phyloP scores from a whole-genome alignment of 345 rosid genomes.

The Acer negundo region DNA sequence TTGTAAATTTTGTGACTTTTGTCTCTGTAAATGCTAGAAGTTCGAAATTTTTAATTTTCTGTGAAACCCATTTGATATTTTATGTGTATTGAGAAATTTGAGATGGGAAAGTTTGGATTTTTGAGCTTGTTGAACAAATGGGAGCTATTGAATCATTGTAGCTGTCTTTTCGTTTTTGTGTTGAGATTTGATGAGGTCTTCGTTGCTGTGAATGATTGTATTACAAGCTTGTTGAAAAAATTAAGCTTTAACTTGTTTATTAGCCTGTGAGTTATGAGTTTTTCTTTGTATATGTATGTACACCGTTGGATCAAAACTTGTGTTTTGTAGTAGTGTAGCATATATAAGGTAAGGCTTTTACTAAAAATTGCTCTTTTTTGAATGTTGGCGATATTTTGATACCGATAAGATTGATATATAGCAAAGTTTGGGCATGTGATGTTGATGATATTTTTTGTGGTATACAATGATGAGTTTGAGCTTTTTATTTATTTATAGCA shows the following conservation, averaged over 20 bases:
- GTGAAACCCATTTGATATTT: neutral
- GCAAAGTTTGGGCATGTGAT: neutral
- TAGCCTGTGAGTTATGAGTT: neutral
- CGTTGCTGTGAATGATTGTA: neutral
- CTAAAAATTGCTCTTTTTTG: neutral
- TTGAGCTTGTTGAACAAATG: neutral
- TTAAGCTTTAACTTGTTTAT: conserved; percentile 3
- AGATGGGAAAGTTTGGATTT: neutral
- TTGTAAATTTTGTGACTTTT: neutral
- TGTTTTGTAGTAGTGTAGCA: neutral
- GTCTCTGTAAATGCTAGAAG: neutral
- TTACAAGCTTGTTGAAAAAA: neutral
- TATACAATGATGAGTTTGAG: neutral
- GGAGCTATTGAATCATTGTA: neutral
- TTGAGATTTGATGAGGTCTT: neutral
- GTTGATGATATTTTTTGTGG: neutral
- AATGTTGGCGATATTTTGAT: conserved; percentile 7
- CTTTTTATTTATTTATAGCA: neutral
- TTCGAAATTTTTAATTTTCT: neutral
- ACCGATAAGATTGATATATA: neutral
- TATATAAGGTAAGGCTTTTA: neutral
- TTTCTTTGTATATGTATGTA: neutral
- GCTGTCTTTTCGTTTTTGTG: neutral
- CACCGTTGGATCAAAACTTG: neutral
- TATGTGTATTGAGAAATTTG: neutral